Evolutionary conservation across 768 basidiomycete genomes (phyloP), one percentile per base, ranked within the genome.

Genomic region (Hericium erinaceus): DNA sequence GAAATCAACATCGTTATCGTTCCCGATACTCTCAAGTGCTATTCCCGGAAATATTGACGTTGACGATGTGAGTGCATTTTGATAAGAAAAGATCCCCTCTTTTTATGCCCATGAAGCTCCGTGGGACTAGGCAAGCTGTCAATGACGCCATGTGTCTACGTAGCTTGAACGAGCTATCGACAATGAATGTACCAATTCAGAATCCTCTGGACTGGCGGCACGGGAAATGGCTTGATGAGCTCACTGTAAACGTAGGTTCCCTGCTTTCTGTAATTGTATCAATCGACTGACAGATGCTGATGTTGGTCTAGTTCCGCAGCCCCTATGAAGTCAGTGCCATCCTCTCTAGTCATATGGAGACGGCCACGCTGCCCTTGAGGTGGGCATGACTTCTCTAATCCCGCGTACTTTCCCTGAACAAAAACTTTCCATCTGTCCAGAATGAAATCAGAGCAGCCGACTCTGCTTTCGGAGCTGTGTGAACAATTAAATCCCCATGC

Each of bases 111-210:
- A 55, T 46, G 41, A 58, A 80, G 78, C 63, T 64, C 20, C 66
- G 62, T 40, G 69, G 70, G 28, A 72, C 71, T 24, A 75, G 71
- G 61, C 76, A 72, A 60, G 68, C 79, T 15, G 61, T 89, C 57
- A 86, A 85, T 52, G 88, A 90, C 61, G 80, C 81, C 3, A 71
- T 87, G 18, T 81, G 77, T 69, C 38, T 71, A 11, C 65, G 60
- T 16, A 59, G 62, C 8, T 54, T 72, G 3, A 62, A 68, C 51
- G 67, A 67, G 28, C 56, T 72, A 16, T 67, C 68, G 1, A 65
- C 68, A 0, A 60, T 70, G 28, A 68, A 52, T 20, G 57, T 71
- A 4, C 73, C 73, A 1, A 18, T 74, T 2, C 68, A 71, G 48
- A 52, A 63, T 26, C 73, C 72, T 1, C 56, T 59, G 8, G 60